Evolutionary conservation across 805 yeast genomes (phyloP), one percentile per base, ranked within the genome.

Genomic region (Tetrapisispora fleetii): DNA sequence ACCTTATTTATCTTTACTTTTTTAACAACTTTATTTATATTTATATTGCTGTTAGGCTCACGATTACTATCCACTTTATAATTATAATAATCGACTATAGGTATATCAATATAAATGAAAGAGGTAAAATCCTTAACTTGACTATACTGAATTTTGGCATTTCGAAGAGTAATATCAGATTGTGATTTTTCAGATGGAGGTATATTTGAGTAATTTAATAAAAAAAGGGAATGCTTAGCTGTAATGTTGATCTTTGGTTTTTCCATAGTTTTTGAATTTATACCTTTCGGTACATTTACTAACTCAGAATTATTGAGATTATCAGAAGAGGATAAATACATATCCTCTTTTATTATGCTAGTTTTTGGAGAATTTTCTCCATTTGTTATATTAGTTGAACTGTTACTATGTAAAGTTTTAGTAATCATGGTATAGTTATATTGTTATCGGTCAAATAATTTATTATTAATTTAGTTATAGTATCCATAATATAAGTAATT

Each of bases 11-110:
- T 41, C 47, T 62, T 65, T 42, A 64, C 58, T 46, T 55, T 58
- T 46, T 53, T 62, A 48, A 63, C 62, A 30, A 64, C 54, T 45
- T 55, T 57, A 43, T 24, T 36, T 19, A 24, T 43, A 36, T 43
- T 36, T 17, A 17, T 36, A 11, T 17, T 36, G 21, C 18, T 35
- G 16, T 19, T 33, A 21, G 19, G 5, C 7, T 33, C 39, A 16
- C 18, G 21, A 9, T 33, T 42, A 6, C n/a, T 18, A 22, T 42
- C 39, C 30, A 35, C 36, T 18, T 24, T 35, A 36, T 43, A 67
- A 39, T 58, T 62, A 50, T 65, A 61, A 50, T 61, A 64, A 48
- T 65, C 69, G 3, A 65, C 63, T 8, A 67, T 57, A 1, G 69
- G 68, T 10, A 65, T 62, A 53, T 65, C 69, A 22, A 64, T 58